Conservation (phyloP, 169 alveolate genomes). For the Neospora caninum region DNA sequence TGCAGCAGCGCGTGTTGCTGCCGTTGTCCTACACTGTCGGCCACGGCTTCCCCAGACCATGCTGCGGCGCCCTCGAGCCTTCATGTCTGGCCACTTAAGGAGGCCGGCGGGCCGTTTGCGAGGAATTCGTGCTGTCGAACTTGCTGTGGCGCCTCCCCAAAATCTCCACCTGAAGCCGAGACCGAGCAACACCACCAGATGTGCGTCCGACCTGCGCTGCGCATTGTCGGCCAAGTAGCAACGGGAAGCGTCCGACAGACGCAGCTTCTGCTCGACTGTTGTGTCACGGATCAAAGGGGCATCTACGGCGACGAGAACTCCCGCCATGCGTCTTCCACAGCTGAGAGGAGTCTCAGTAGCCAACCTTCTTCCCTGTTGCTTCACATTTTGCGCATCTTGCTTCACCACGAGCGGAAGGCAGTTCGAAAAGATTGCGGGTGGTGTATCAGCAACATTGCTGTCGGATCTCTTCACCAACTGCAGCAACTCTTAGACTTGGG, state of each 20-base stretch:
- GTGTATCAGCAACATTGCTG: slow-evolving; percentile 58
- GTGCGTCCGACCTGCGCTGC: slow-evolving; percentile 53
- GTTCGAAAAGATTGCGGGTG: slow-evolving; percentile 37
- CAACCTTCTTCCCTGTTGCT: not conserved
- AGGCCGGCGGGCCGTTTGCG: not conserved
- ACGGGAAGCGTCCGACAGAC: slow-evolving; percentile 55
- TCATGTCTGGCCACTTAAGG: not conserved
- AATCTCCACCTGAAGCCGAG: not conserved
- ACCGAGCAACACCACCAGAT: slow-evolving; percentile 28
- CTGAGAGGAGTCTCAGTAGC: not conserved
- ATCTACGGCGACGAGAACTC: slow-evolving; percentile 26
- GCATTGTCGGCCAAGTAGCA: slow-evolving; percentile 52
- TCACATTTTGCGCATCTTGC: not conserved
- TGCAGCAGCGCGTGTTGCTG: slow-evolving; percentile 55
- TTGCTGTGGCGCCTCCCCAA: not conserved
- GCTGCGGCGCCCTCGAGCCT: not conserved
- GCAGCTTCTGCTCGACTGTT: slow-evolving; percentile 43
- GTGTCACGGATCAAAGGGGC: slow-evolving; percentile 23
- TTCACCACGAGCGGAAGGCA: not conserved
- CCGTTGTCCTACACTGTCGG: not conserved
- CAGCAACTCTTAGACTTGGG: slow-evolving; percentile 43
- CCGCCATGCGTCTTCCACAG: slow-evolving; percentile 7
- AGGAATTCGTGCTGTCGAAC: slow-evolving; percentile 42
- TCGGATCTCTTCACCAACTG: slow-evolving; percentile 45
- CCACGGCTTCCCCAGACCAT: not conserved